phyloP scores from a whole-genome alignment of 169 alveolate species.

The Eimeria sp. region DNA sequence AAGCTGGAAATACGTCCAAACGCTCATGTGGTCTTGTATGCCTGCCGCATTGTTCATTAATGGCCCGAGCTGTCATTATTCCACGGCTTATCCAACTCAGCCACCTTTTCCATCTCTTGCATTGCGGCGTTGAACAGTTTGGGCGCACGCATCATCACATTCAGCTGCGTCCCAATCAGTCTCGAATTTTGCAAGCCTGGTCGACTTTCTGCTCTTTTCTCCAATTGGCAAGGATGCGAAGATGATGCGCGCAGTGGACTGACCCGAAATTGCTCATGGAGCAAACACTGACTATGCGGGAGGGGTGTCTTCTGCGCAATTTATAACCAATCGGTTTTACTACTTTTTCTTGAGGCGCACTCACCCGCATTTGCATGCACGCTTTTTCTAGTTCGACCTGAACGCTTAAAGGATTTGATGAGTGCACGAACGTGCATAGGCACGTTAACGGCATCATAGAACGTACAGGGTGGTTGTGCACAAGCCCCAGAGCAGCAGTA shows the following conservation, averaged over 20 bases:
- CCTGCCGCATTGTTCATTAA: neutral
- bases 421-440: neutral
- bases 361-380: neutral
- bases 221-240: slow-evolving; percentile 22
- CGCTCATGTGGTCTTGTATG: neutral
- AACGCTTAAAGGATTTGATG: neutral
- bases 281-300: slow-evolving; percentile 53
- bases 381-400: neutral
- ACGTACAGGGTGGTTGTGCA: neutral
- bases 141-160: slow-evolving; percentile 9
- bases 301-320: slow-evolving; percentile 15
- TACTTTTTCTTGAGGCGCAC: slow-evolving; percentile 31
- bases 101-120: slow-evolving; percentile 4
- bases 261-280: slow-evolving; percentile 28
- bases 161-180: slow-evolving; percentile 9
- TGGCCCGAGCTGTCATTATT: neutral
- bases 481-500: neutral
- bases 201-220: slow-evolving; percentile 32
- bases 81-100: slow-evolving; percentile 11
- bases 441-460: neutral
- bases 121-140: neutral
- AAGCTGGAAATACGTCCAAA: neutral
- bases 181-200: neutral
- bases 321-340: slow-evolving; percentile 31
- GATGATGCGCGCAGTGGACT: slow-evolving; percentile 3